phyloP scores from a whole-genome alignment of 306 rosid species.

The Canavalia ensiformis region DNA sequence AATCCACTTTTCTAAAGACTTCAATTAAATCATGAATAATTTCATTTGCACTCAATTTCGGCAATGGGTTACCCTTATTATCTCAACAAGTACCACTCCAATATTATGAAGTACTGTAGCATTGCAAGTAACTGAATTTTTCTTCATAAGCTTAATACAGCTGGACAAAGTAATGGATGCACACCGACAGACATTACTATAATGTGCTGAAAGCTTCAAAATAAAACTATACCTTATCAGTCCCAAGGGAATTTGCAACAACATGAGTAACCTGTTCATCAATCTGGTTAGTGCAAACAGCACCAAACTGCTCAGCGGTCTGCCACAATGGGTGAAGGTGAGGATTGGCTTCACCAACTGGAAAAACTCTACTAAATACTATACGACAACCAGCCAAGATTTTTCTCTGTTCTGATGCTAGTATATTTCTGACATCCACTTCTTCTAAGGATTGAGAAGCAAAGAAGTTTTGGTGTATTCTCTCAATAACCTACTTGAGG shows the following conservation, averaged over 20 bases:
- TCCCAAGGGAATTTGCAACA: constrained; percentile 89
- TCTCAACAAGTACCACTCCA: constrained; percentile 2
- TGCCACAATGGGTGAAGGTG: constrained; percentile 96
- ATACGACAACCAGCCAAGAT: constrained; percentile 88
- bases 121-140: neutral
- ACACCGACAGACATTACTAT: neutral
- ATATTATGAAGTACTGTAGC: neutral
- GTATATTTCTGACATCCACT: constrained; percentile 92
- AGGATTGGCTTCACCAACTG: constrained; percentile 89
- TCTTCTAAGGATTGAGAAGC: constrained; percentile 79
- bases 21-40: neutral
- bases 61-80: neutral
- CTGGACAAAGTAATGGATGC: neutral
- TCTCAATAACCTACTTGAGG: constrained; percentile 82
- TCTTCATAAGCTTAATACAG: neutral
- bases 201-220: constrained; percentile 18
- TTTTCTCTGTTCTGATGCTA: constrained; percentile 86
- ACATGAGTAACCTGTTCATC: constrained; percentile 98
- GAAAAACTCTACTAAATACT: constrained; percentile 96
- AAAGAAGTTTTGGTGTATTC: constrained; percentile 82
- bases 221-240: constrained; percentile 85
- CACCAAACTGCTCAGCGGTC: constrained; percentile 98
- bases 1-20: constrained; percentile 21
- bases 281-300: constrained; percentile 82
- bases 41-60: constrained; percentile 30